Conservation (phyloP, 2,329 filamentous ascomycete species). For the Diaporthe caulivora region DNA sequence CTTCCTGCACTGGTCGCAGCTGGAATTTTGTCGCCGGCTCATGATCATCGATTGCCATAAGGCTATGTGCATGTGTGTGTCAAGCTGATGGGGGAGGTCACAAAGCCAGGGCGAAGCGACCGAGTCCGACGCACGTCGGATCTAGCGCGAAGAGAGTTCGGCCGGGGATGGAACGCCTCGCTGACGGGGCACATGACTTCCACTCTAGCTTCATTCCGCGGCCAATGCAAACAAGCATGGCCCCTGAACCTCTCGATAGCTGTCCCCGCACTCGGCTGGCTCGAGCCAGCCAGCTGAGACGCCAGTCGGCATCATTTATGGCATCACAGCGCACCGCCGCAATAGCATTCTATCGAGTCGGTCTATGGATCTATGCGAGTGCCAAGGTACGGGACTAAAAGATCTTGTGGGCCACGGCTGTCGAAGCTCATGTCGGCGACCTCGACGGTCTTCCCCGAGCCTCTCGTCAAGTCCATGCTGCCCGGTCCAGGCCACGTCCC, state of each 20-base stretch:
- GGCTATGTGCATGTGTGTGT: slow-evolving; percentile 3
- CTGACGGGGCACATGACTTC: slow-evolving; percentile 24
- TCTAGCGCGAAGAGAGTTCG: slow-evolving; percentile 20
- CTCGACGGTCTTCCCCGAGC: neutral
- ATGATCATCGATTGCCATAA: slow-evolving; percentile 25
- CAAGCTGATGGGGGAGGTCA: slow-evolving; percentile 8
- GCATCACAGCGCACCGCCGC: neutral
- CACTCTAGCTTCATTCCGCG: slow-evolving; percentile 9
- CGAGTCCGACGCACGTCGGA: slow-evolving; percentile 22
- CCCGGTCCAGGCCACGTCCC: neutral
- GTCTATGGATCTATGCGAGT: neutral
- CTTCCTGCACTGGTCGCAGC: slow-evolving; percentile 41
- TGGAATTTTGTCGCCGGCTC: slow-evolving; percentile 40
- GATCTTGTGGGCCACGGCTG: neutral
- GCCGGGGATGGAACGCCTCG: slow-evolving; percentile 25
- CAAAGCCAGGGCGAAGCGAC: slow-evolving; percentile 8
- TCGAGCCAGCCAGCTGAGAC: neutral
- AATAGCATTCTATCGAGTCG: neutral
- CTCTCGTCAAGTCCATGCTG: neutral
- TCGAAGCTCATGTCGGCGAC: neutral
- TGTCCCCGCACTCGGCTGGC: slow-evolving; percentile 3
- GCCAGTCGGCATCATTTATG: neutral
- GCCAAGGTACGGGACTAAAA: neutral
- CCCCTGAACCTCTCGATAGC: neutral
- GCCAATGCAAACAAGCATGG: slow-evolving; percentile 18